A percentile compares a stretch with the other conserved stretches of the same genome.
Conservation (phyloP, 2,329 filamentous ascomycete genomes). For the Phialophora macrospora region DNA sequence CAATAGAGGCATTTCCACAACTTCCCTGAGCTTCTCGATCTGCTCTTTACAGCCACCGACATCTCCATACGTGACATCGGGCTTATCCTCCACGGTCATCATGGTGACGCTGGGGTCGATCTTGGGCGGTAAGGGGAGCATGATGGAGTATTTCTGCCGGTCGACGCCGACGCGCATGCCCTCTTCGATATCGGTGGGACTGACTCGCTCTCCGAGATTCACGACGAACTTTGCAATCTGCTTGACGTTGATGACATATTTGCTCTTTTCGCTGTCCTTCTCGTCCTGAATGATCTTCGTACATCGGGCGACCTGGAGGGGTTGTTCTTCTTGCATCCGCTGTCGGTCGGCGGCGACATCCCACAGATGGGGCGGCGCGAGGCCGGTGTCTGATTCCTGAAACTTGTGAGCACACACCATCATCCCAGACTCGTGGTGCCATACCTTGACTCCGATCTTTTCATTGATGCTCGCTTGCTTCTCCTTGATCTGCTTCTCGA, state of each 20-base stretch:
- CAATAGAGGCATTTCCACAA: constrained; percentile 96
- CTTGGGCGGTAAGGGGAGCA: constrained; percentile 93
- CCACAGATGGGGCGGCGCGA: constrained; percentile 98
- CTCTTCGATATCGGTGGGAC: constrained; percentile 98
- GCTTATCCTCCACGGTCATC: constrained; percentile 99
- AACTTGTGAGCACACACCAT: constrained; percentile 22
- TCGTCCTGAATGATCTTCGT: constrained; percentile 99
- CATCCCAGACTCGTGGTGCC: background rate
- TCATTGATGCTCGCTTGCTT: constrained; percentile 98
- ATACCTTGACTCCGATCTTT: constrained; percentile 76
- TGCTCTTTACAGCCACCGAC: constrained; percentile 99
- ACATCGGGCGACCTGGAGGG: constrained; percentile 94
- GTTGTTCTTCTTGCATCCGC: constrained; percentile 98
- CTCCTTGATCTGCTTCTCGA: constrained; percentile 99
- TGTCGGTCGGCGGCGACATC: constrained; percentile 97
- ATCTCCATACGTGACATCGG: constrained; percentile 97
- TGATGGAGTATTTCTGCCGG: constrained; percentile 98
- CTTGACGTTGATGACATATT: constrained; percentile 99
- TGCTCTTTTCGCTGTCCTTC: constrained; percentile 95
- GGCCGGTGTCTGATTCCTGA: constrained; percentile 95
- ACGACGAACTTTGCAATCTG: constrained; percentile 99
- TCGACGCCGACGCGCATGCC: constrained; percentile 99
- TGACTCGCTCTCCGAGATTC: constrained; percentile 93
- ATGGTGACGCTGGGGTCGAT: constrained; percentile 99
- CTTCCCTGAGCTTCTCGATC: constrained; percentile 97